Evolutionary conservation across 2,329 filamentous ascomycete species (phyloP).

Genomic region (Arthrobotrys sinensis): DNA sequence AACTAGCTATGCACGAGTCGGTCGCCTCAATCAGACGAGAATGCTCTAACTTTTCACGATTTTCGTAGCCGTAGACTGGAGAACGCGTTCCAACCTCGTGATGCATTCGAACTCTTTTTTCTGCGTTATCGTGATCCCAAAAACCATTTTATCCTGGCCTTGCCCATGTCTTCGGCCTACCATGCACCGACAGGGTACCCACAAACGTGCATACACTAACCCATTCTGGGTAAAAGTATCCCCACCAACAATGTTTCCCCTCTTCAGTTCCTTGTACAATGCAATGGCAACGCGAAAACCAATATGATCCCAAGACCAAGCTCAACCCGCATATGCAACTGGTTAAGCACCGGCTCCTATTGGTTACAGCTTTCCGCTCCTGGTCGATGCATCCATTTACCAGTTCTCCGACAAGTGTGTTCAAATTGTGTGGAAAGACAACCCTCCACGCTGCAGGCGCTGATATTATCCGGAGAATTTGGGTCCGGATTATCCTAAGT

Average conservation of each 20-base stretch:
- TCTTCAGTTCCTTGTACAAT: not conserved
- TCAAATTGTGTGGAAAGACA: conserved; percentile 16
- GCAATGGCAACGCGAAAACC: conserved; percentile 9
- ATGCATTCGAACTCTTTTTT: conserved; percentile 18
- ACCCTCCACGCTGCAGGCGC: conserved; percentile 2
- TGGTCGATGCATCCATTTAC: conserved; percentile 16
- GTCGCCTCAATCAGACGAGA: not conserved
- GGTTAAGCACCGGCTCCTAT: conserved; percentile 3
- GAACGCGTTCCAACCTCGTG: conserved; percentile 27
- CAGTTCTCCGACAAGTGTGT: not conserved
- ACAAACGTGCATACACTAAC: conserved; percentile 2
- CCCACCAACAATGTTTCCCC: conserved; percentile 4
- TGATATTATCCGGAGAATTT: conserved; percentile 57
- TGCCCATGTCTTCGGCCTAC: conserved; percentile 30
- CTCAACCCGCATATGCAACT: conserved; percentile 29
- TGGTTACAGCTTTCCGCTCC: conserved; percentile 23
- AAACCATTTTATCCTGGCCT: conserved; percentile 20
- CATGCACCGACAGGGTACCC: conserved; percentile 43
- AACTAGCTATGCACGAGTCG: not conserved
- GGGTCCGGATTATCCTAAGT: conserved; percentile 54
- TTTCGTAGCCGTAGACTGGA: not conserved
- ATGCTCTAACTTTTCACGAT: not conserved
- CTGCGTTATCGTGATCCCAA: conserved; percentile 21
- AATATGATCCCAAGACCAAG: conserved; percentile 17
- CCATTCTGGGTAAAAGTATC: conserved; percentile 41